Evolutionary conservation across 2,329 filamentous ascomycete species (phyloP), one percentile per base, ranked within the genome.

Genomic region (Fusarium irregulare): DNA sequence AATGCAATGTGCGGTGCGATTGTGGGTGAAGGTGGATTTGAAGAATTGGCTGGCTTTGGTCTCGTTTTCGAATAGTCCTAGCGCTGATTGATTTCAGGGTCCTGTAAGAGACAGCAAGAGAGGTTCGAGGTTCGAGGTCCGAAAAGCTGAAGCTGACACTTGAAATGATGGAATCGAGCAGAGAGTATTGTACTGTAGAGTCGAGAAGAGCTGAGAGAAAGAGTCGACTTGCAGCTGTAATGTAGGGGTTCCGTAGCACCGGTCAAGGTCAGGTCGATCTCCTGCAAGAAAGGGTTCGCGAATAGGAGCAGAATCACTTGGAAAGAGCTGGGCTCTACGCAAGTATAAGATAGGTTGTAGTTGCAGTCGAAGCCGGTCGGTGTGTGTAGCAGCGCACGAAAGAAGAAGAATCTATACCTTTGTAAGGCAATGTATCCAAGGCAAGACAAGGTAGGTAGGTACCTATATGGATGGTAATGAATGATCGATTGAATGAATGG

Each of bases 1-100:
- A 53, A 51, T 51, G 32, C 49, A 54, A 59, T 56, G 50, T 68
- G 70, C 42, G 59, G 50, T 68, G 70, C 42, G 59, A 64, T 72
- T 74, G 72, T 75, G 73, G 73, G 73, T 71, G 73, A 75, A 63
- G 41, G 72, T 73, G 73, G 72, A 68, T 72, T 74, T 70, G 56
- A 57, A 62, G 61, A 55, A 68, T 47, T 60, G 56, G 56, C 61
- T 69, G 60, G 47, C 12, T 51, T 53, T 45, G 48, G 56, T 32
- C 49, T 53, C 49, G 41, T 44, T 56, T 71, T 58, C 60, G 68
- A 75, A 75, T 56, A 53, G 71, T 69, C 65, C 60, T 75, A 73
- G 72, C 60, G 57, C 49, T 42, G 49, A 42, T 59, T 67, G 47
- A 41, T 13, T 70, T 56, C 61, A 70, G 56, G 64, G 60, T 69